phyloP scores from a whole-genome alignment of 2,329 filamentous ascomycete genomes.

The Tolypocladium inflatum region DNA sequence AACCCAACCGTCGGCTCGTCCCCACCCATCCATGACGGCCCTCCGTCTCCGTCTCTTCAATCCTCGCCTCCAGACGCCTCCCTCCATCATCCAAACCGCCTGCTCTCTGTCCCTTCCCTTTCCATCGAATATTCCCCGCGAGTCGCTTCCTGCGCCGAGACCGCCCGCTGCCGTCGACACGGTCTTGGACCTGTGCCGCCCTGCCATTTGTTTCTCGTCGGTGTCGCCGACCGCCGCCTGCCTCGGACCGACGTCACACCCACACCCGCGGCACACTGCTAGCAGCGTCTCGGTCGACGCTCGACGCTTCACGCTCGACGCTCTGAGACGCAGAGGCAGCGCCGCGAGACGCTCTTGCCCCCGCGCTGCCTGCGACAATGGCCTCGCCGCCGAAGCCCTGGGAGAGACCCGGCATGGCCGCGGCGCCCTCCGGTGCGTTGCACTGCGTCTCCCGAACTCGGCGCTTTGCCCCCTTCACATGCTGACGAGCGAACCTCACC shows the following conservation, averaged over 20 bases:
- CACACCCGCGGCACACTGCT: neutral
- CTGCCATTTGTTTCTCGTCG: neutral
- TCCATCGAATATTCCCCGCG: neutral
- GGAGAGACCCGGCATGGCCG: constrained; percentile 67
- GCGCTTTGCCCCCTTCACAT: constrained; percentile 12
- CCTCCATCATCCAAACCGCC: neutral
- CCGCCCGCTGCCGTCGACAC: neutral
- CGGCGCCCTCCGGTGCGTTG: constrained; percentile 33
- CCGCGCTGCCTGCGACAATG: constrained; percentile 26
- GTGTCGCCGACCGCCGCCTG: neutral
- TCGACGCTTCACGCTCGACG: no score
- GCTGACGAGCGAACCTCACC: constrained; percentile 10
- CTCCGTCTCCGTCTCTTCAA: neutral
- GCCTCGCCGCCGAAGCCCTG: constrained; percentile 94
- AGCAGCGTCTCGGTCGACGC: neutral
- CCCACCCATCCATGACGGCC: neutral
- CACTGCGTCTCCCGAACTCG: neutral
- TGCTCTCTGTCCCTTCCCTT: neutral
- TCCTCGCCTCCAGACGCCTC: neutral
- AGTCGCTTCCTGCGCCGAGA: neutral
- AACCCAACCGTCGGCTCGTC: neutral
- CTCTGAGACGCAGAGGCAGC: neutral
- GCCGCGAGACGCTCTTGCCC: neutral
- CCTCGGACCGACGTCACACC: neutral
- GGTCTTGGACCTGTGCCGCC: neutral